Conservation (phyloP, 352 stramenopile species). For the Thalassiosira sp. region DNA sequence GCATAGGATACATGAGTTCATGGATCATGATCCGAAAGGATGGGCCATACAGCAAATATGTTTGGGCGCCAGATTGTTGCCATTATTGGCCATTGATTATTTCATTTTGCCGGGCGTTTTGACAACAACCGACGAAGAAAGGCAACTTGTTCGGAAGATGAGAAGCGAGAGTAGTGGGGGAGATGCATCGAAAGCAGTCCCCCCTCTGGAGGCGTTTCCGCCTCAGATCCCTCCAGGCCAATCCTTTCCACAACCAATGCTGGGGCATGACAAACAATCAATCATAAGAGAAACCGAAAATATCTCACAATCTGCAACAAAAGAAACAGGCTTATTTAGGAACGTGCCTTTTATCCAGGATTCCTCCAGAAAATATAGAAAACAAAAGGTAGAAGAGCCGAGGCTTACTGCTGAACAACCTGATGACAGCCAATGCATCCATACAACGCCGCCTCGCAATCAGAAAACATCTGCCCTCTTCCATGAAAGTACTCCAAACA, state of each 20-base stretch:
- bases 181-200: not conserved
- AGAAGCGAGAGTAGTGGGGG: not conserved
- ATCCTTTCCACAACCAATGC: not conserved
- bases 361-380: not conserved
- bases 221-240: slow-evolving; percentile 1
- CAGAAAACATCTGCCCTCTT: slow-evolving; percentile 4
- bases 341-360: not conserved
- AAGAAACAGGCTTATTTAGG: not conserved
- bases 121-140: slow-evolving; percentile 30
- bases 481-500: slow-evolving; percentile 2
- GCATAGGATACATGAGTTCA: slow-evolving; percentile 29
- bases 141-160: not conserved
- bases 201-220: not conserved
- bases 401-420: not conserved
- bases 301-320: not conserved
- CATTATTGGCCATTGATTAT: slow-evolving; percentile 35
- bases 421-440: not conserved
- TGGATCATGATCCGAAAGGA: slow-evolving; percentile 45
- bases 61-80: too few relatives aligned
- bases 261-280: not conserved
- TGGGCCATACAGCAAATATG: slow-evolving; percentile 21
- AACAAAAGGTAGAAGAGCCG: slow-evolving; percentile 1
- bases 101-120: slow-evolving; percentile 47
- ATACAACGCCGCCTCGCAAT: not conserved
- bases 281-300: not conserved